A percentile compares a stretch with the other conserved stretches of the same genome.
Evolutionary conservation across 177 flowering plant species (phyloP).

Genomic region (Vitis hybrid): DNA sequence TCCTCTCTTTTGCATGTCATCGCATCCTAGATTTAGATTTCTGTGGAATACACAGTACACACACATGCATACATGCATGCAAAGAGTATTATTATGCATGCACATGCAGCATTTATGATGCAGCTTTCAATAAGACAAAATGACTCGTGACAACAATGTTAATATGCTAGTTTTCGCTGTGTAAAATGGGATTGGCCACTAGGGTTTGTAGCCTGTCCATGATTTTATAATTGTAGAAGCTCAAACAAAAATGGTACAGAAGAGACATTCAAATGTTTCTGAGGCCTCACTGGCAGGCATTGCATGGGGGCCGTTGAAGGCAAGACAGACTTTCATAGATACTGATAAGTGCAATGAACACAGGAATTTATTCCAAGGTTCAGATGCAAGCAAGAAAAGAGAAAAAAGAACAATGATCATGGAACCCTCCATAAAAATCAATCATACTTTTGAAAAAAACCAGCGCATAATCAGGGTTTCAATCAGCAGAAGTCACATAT

Average conservation of each 20-base stretch:
- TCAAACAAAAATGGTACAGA: conserved; percentile 7
- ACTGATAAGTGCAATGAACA: conserved; percentile 38
- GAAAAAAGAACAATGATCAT: conserved; percentile 26
- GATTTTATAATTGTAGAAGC: background rate
- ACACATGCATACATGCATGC: background rate
- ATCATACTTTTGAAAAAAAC: conserved; percentile 21
- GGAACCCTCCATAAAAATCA: conserved; percentile 20
- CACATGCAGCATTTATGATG: background rate
- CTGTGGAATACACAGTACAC: too few species aligned
- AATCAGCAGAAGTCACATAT: conserved; percentile 37
- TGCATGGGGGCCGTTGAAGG: conserved; percentile 29
- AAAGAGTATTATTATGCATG: too few species aligned
- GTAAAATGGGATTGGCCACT: background rate
- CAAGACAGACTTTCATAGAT: conserved; percentile 34
- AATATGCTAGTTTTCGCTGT: background rate
- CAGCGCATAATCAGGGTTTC: conserved; percentile 43
- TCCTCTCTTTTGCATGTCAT: background rate
- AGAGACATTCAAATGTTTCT: conserved; percentile 15
- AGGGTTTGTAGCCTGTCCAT: background rate
- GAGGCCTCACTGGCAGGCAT: conserved; percentile 16
- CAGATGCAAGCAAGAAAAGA: conserved; percentile 30
- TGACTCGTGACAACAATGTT: background rate
- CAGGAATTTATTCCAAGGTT: conserved; percentile 62
- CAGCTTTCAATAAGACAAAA: background rate
- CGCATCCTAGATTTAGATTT: too few species aligned